phyloP scores from a whole-genome alignment of 768 basidiomycete species.

The Boletellus ananiceps region DNA sequence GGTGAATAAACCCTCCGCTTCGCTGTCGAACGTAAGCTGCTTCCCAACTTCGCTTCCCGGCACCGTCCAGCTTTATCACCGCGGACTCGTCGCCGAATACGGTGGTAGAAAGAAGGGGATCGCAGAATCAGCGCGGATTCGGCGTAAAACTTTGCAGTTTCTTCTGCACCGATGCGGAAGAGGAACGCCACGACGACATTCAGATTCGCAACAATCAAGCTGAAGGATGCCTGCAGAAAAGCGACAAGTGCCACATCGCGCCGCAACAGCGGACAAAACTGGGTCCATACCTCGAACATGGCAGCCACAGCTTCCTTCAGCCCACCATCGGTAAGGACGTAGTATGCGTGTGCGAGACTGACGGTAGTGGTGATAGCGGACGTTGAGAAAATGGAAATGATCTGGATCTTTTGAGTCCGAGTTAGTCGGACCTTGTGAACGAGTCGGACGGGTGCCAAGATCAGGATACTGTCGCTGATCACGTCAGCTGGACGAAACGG shows the following conservation, averaged over 20 bases:
- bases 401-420: neutral
- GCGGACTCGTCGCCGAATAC: neutral
- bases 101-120: too few relatives aligned
- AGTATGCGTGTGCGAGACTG: slow-evolving; percentile 1
- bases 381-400: slow-evolving; percentile 4
- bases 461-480: neutral
- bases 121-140: too few relatives aligned
- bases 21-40: neutral
- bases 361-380: slow-evolving; percentile 5
- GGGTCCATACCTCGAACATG: neutral
- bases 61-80: neutral
- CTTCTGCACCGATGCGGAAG: slow-evolving; percentile 7
- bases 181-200: slow-evolving; percentile 3
- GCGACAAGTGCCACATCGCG: neutral
- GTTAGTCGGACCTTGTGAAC: slow-evolving; percentile 2
- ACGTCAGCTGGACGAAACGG: neutral
- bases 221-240: neutral
- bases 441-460: neutral
- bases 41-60: neutral
- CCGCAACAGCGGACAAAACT: neutral
- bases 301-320: slow-evolving; percentile 1
- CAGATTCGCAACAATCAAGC: slow-evolving; percentile 4
- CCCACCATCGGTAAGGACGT: neutral
- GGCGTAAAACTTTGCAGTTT: neutral
- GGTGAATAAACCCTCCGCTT: neutral